Evolutionary conservation across 257 asterid genomes (phyloP).

Genomic region (Cordia subcordata): DNA sequence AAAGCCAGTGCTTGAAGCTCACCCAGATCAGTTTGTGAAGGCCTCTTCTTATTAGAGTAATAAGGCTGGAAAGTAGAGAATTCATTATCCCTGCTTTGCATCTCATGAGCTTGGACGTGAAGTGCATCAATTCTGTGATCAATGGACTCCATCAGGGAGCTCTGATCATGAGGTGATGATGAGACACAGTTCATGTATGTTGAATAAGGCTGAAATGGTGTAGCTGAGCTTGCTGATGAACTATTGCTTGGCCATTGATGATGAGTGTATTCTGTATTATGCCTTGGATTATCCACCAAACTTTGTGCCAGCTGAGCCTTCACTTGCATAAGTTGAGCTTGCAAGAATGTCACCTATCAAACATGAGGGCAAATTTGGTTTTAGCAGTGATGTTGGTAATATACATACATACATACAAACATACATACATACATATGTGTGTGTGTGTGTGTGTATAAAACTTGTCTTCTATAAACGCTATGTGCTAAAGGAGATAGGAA

Average conservation of each 20-base stretch:
- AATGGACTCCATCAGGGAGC: conserved; percentile 55
- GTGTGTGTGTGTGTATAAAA: neutral
- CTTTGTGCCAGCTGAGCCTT: conserved; percentile 63
- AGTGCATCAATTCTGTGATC: conserved; percentile 24
- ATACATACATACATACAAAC: too few species aligned
- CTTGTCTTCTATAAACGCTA: neutral
- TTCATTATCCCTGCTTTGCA: conserved; percentile 29
- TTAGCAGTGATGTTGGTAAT: too few species aligned
- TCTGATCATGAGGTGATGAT: conserved; percentile 41
- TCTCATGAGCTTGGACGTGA: conserved; percentile 32
- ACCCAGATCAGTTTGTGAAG: conserved; percentile 60
- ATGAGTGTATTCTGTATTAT: conserved; percentile 22
- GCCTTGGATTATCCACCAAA: conserved; percentile 40
- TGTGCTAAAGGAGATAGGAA: too few species aligned
- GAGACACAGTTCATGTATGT: conserved; percentile 37
- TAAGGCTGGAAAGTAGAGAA: conserved; percentile 17
- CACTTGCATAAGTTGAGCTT: conserved; percentile 77
- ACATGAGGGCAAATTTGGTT: neutral
- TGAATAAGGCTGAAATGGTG: conserved; percentile 19
- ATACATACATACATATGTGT: too few species aligned
- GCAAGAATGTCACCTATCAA: conserved; percentile 63
- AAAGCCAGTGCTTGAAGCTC: conserved; percentile 87
- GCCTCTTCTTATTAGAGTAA: conserved; percentile 37
- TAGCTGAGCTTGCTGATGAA: conserved; percentile 26
- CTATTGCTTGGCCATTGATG: conserved; percentile 31